Conservation (phyloP, 2,329 filamentous ascomycete species). For the Elsinoe perseae region DNA sequence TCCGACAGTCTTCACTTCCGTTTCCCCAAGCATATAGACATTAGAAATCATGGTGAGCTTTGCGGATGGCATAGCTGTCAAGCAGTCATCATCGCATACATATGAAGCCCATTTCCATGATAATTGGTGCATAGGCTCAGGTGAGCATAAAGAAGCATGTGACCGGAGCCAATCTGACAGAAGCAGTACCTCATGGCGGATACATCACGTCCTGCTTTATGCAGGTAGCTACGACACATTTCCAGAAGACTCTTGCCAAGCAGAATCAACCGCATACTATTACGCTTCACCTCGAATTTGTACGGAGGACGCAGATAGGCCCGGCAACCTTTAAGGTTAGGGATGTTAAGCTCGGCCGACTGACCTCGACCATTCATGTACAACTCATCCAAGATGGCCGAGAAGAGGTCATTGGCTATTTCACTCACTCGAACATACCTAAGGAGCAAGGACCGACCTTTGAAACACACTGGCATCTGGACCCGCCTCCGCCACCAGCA, state of each 20-base stretch:
- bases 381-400: conserved; percentile 46
- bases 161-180: conserved; percentile 13
- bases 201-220: conserved; percentile 59
- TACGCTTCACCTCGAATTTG: conserved; percentile 57
- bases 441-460: conserved; percentile 52
- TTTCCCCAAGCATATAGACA: neutral
- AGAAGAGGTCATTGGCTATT: conserved; percentile 55
- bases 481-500: conserved; percentile 38
- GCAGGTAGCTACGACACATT: conserved; percentile 52
- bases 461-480: conserved; percentile 47
- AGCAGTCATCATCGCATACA: conserved; percentile 46
- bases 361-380: conserved; percentile 57
- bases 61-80: conserved; percentile 42
- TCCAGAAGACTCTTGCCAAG: conserved; percentile 48
- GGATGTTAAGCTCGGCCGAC: conserved; percentile 57
- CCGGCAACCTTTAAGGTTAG: conserved; percentile 50
- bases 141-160: conserved; percentile 31
- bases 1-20: neutral
- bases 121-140: conserved; percentile 59
- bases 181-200: conserved; percentile 61
- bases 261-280: conserved; percentile 57
- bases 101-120: conserved; percentile 50
- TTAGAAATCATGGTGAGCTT: conserved; percentile 25
- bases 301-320: conserved; percentile 54
- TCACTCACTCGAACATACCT: conserved; percentile 56